These are phyloP conservation scores for Neospermospora avenae DNA, from an alignment of 2,329 filamentous ascomycete genomes.

Conservation along the genomic window DNA sequence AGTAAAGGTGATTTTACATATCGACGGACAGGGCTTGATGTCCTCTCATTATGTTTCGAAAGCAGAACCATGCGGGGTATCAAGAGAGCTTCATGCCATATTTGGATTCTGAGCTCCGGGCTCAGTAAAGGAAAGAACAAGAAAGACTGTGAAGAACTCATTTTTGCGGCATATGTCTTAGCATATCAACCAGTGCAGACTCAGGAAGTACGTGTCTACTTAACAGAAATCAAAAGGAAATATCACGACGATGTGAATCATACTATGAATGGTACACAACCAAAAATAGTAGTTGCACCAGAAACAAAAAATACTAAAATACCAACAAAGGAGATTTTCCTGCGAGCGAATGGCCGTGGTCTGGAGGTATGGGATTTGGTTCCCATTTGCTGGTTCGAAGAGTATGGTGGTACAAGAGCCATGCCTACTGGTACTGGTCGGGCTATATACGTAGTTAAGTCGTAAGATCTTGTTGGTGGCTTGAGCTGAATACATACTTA, in stretches of 20 bases:
- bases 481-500: not conserved
- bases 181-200: not conserved
- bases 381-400: slow-evolving; percentile 2
- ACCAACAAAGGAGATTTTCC: not conserved
- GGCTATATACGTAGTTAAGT: not conserved
- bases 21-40: not conserved
- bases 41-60: slow-evolving; percentile 5
- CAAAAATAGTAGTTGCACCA: not conserved
- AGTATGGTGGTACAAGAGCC: not conserved
- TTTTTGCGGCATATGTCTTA: not conserved
- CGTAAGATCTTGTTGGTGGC: not conserved
- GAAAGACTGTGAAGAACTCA: slow-evolving; percentile 4
- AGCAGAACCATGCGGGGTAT: slow-evolving; percentile 13
- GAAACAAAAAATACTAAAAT: not conserved
- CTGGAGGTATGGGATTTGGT: not conserved
- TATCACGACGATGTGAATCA: too few species aligned
- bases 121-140: slow-evolving; percentile 10
- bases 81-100: slow-evolving; percentile 12
- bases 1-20: slow-evolving; percentile 7
- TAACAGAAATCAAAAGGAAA: not conserved
- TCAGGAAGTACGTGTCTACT: not conserved
- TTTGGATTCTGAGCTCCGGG: slow-evolving; percentile 7
- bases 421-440: not conserved
- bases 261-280: too few species aligned
- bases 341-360: not conserved